Conservation (phyloP, 768 basidiomycete species). For the Auriscalpium vulgare region DNA sequence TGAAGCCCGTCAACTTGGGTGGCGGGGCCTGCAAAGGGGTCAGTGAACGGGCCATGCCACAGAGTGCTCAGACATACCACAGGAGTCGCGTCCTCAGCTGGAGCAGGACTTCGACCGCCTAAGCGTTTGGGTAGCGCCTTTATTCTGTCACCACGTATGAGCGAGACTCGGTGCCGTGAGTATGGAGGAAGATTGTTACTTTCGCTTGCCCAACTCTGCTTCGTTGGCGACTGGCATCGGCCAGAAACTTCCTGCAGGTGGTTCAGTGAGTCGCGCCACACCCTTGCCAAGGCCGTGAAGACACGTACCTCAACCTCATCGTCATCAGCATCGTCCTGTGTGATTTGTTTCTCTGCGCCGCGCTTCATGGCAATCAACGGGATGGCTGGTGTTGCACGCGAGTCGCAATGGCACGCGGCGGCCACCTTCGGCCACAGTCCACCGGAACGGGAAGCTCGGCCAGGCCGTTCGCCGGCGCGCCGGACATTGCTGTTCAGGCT, state of each 20-base stretch:
- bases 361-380: slow-evolving; percentile 49
- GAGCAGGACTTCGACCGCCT: not conserved
- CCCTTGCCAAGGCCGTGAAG: not conserved
- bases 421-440: no score
- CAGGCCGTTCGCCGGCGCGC: no score
- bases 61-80: no score
- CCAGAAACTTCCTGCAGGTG: slow-evolving; percentile 29
- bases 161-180: slow-evolving; percentile 15
- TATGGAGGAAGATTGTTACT: slow-evolving; percentile 3
- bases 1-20: slow-evolving; percentile 44
- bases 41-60: no score
- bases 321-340: slow-evolving; percentile 44
- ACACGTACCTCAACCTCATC: slow-evolving; percentile 26
- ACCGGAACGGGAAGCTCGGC: no score
- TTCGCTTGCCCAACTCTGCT: not conserved
- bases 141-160: slow-evolving; percentile 4
- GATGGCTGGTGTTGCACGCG: not conserved
- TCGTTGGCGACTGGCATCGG: not conserved
- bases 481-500: no score
- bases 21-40: slow-evolving; percentile 11
- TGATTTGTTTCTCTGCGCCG: slow-evolving; percentile 63
- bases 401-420: no score
- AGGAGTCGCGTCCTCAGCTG: not conserved
- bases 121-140: not conserved
- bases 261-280: not conserved